A percentile compares a stretch with the other conserved stretches of the same genome.
Evolutionary conservation across 768 basidiomycete genomes (phyloP).

Genomic region (Podaxis sp.): DNA sequence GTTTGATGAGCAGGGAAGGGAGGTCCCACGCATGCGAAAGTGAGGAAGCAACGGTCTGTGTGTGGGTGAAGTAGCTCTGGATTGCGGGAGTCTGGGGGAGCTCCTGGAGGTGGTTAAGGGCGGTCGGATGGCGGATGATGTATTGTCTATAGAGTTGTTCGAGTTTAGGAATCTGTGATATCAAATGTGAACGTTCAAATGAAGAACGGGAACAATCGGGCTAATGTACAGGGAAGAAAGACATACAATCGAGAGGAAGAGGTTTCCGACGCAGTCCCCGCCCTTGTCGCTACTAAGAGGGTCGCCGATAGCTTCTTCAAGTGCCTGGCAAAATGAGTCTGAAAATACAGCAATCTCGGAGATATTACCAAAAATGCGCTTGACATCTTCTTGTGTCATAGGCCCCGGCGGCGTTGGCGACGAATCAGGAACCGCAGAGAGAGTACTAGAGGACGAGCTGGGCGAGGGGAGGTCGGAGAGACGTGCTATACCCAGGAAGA

Average conservation of each 20-base stretch:
- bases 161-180: constrained; percentile 59
- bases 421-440: constrained; percentile 51
- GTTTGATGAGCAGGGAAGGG: constrained; percentile 92
- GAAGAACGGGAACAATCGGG: too few species aligned
- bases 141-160: constrained; percentile 76
- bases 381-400: constrained; percentile 70
- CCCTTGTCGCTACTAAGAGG: constrained; percentile 65
- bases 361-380: constrained; percentile 76
- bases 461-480: constrained; percentile 43
- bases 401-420: constrained; percentile 41
- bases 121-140: constrained; percentile 76
- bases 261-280: constrained; percentile 64
- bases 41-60: constrained; percentile 62
- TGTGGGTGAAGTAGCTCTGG: constrained; percentile 63
- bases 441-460: constrained; percentile 47
- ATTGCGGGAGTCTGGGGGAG: constrained; percentile 57
- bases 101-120: constrained; percentile 63
- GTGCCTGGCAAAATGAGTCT: constrained; percentile 59
- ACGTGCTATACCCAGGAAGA: constrained; percentile 33
- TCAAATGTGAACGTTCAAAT: neutral
- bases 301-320: constrained; percentile 67
- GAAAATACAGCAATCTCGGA: constrained; percentile 72
- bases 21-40: constrained; percentile 92
- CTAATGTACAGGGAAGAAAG: neutral
- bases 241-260: constrained; percentile 72